Percentiles rank a stretch among this genome's conserved stretches.
phyloP scores from a whole-genome alignment of 208 protist genomes.

The Herpetomonas tarakana region DNA sequence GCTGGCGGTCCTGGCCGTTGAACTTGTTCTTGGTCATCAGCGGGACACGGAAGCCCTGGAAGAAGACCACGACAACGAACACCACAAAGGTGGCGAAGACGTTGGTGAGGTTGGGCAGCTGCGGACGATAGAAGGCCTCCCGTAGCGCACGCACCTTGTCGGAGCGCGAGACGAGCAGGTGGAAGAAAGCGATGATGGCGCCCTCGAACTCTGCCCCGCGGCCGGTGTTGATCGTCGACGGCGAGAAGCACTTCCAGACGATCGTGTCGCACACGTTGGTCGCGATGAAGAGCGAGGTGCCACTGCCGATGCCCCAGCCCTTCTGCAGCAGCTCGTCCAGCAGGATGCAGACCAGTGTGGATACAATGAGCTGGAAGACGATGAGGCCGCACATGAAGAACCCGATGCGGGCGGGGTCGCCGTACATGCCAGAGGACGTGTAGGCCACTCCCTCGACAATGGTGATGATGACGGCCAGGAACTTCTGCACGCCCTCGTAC shows the following conservation, averaged over 20 bases:
- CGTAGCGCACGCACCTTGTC: slow-evolving; percentile 98
- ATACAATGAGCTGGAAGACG: slow-evolving; percentile 97
- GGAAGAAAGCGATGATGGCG: slow-evolving; percentile 99
- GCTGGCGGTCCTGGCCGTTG: slow-evolving; percentile 69
- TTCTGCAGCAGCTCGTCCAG: slow-evolving; percentile 99
- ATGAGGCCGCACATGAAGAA: slow-evolving; percentile 95
- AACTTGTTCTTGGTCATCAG: slow-evolving; percentile 91
- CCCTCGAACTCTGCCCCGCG: slow-evolving; percentile 99
- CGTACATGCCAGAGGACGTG: slow-evolving; percentile 99
- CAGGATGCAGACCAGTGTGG: slow-evolving; percentile 98
- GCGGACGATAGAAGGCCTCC: slow-evolving; percentile 99
- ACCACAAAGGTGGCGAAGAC: slow-evolving; percentile 99
- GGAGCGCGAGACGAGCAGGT: slow-evolving; percentile 94
- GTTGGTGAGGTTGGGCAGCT: slow-evolving; percentile 99
- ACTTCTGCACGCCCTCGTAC: slow-evolving; percentile 98
- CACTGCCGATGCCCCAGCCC: slow-evolving; percentile 99
- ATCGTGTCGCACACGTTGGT: slow-evolving; percentile 99
- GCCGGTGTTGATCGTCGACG: slow-evolving; percentile 98
- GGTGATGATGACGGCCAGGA: slow-evolving; percentile 98
- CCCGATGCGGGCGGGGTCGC: slow-evolving; percentile 96
- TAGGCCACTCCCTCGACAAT: slow-evolving; percentile 97
- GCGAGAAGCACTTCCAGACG: slow-evolving; percentile 99
- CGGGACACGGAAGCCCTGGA: slow-evolving; percentile 99
- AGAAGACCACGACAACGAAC: slow-evolving; percentile 99
- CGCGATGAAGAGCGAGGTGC: slow-evolving; percentile 99